Conservation (phyloP, 176 grass and related monocot genomes). For the Hordeum marinum region DNA sequence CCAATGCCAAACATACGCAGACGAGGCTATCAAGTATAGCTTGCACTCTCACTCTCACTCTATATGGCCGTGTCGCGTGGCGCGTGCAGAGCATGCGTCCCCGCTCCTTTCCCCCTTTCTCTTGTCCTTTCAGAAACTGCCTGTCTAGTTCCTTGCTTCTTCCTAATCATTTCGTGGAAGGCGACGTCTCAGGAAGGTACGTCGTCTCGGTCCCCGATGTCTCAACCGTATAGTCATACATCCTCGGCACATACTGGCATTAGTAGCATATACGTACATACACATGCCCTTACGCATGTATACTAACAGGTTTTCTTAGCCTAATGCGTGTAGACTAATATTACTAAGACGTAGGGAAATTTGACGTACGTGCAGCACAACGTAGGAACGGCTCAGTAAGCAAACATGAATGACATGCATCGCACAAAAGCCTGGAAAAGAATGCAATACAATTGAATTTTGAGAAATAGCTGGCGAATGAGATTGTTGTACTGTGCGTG, state of each 20-base stretch:
- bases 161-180: constrained; percentile 27
- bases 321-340: too few relatives aligned
- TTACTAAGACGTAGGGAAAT: too few relatives aligned
- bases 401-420: too few relatives aligned
- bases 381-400: too few relatives aligned
- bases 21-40: constrained; percentile 12
- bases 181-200: neutral
- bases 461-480: neutral
- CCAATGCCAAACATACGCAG: neutral
- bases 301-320: too few relatives aligned
- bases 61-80: neutral
- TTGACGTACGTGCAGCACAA: too few relatives aligned
- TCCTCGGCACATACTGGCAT: neutral
- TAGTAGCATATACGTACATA: too few relatives aligned
- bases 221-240: neutral
- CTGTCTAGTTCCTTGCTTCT: neutral
- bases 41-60: constrained; percentile 5
- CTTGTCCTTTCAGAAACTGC: neutral
- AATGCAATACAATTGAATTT: too few relatives aligned
- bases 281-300: too few relatives aligned
- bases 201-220: neutral
- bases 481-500: neutral
- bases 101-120: neutral
- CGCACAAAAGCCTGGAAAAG: too few relatives aligned
- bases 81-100: constrained; percentile 35